These are phyloP conservation scores for Hypocrella siamensis DNA, from an alignment of 2,329 filamentous ascomycete species.

Conservation along the genomic window DNA sequence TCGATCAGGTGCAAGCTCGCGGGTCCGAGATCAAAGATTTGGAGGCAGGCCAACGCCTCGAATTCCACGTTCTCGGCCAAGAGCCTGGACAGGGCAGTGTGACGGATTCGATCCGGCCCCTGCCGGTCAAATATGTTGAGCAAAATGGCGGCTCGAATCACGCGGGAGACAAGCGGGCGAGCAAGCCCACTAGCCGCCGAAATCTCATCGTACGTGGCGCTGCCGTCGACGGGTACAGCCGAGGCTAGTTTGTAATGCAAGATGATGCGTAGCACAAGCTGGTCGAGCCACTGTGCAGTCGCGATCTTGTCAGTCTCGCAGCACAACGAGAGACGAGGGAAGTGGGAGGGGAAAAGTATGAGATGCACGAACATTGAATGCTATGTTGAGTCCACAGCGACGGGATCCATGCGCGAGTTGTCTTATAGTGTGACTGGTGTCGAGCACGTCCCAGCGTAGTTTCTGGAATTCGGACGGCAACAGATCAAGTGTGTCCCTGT, in stretches of 20 bases:
- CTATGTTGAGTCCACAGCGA: not conserved
- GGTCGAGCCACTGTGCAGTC: not conserved
- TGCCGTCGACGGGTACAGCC: not conserved
- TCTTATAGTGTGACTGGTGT: not conserved
- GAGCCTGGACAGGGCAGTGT: not conserved
- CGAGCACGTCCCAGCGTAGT: not conserved
- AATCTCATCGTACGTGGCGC: not conserved
- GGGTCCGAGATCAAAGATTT: not conserved
- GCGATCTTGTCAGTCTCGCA: not conserved
- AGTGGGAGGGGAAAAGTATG: too few species aligned
- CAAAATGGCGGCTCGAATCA: not conserved
- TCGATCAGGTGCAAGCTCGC: not conserved
- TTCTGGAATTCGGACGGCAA: not conserved
- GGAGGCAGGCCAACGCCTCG: not conserved
- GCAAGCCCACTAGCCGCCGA: not conserved
- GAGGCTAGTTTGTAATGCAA: not conserved
- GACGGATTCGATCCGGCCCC: not conserved
- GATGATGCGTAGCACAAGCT: not conserved
- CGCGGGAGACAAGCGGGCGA: not conserved
- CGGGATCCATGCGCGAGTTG: not conserved
- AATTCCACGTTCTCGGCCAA: not conserved
- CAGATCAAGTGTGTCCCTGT: not conserved
- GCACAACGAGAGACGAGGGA: not conserved
- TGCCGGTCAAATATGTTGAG: not conserved
- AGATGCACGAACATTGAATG: not conserved